phyloP scores from a whole-genome alignment of 2,329 filamentous ascomycete genomes.

The Paecilomyces formosus region DNA sequence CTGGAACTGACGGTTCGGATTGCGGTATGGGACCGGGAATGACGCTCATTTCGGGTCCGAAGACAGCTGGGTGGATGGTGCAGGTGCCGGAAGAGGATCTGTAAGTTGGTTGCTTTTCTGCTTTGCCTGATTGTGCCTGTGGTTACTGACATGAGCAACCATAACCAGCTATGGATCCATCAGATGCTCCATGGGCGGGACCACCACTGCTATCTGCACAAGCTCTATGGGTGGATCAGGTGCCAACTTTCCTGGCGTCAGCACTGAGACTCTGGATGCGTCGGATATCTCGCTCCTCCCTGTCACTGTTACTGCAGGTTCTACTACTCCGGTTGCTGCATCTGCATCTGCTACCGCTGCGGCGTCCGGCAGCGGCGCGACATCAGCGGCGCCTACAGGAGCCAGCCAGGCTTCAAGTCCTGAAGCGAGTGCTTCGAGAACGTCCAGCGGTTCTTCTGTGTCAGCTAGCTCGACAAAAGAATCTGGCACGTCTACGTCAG shows the following conservation, averaged over 20 bases:
- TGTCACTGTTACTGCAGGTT: conserved; percentile 16
- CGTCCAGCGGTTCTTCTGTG: background rate
- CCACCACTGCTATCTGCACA: background rate
- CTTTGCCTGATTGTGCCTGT: no score
- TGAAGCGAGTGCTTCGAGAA: background rate
- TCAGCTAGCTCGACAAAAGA: background rate
- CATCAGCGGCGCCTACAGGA: background rate
- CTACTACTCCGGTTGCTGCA: conserved; percentile 3
- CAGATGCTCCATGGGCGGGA: background rate
- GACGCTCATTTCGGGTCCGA: conserved; percentile 12
- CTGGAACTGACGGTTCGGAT: conserved; percentile 12
- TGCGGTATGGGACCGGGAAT: conserved; percentile 22
- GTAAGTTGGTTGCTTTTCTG: background rate
- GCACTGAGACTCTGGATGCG: background rate
- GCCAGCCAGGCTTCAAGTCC: background rate
- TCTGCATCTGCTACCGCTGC: conserved; percentile 1
- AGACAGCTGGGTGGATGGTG: conserved; percentile 6
- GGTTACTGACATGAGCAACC: background rate
- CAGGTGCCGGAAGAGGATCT: background rate
- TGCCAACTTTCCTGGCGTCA: background rate
- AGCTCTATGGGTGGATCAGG: background rate
- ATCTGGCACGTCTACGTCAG: background rate
- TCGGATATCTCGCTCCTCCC: conserved; percentile 6
- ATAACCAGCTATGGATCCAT: background rate
- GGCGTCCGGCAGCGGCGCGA: background rate